phyloP scores from a whole-genome alignment of 2,329 filamentous ascomycete species.

The Pseudogymnoascus sp. region DNA sequence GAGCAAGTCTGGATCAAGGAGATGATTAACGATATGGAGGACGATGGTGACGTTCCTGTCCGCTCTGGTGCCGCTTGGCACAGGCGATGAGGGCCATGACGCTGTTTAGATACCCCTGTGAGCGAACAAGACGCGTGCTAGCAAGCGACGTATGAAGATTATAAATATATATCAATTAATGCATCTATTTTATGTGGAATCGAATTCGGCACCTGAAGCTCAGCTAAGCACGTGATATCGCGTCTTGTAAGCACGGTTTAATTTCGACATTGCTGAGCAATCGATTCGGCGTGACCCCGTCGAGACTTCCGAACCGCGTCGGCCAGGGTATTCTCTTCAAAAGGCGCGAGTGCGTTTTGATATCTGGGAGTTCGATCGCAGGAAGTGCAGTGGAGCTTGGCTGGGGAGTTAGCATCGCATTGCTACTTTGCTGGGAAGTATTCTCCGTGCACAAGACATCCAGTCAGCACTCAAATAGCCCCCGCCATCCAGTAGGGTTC shows the following conservation, averaged over 20 bases:
- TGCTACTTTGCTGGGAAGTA: not conserved
- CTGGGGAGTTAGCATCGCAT: not conserved
- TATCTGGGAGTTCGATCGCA: not conserved
- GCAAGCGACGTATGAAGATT: not conserved
- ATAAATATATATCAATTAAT: slow-evolving; percentile 5
- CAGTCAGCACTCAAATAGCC: not conserved
- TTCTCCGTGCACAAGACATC: not conserved
- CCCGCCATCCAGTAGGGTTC: not conserved
- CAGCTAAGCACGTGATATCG: not conserved
- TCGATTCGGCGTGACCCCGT: not conserved
- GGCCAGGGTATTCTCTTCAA: not conserved
- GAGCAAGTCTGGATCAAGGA: slow-evolving; percentile 52
- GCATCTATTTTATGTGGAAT: not conserved
- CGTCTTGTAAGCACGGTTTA: not conserved
- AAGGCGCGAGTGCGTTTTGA: not conserved
- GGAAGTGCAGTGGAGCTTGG: not conserved
- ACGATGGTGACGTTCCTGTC: slow-evolving; percentile 16
- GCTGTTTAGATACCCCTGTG: slow-evolving; percentile 7
- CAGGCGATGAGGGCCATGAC: not conserved
- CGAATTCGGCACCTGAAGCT: not conserved
- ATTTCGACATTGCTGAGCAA: not conserved
- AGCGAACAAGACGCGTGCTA: not conserved
- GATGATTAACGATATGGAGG: slow-evolving; percentile 37
- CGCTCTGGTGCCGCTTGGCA: not conserved
- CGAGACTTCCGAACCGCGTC: not conserved